These are phyloP conservation scores for Colletotrichum godetiae DNA, from an alignment of 2,329 filamentous ascomycete genomes.

Conservation along the genomic window DNA sequence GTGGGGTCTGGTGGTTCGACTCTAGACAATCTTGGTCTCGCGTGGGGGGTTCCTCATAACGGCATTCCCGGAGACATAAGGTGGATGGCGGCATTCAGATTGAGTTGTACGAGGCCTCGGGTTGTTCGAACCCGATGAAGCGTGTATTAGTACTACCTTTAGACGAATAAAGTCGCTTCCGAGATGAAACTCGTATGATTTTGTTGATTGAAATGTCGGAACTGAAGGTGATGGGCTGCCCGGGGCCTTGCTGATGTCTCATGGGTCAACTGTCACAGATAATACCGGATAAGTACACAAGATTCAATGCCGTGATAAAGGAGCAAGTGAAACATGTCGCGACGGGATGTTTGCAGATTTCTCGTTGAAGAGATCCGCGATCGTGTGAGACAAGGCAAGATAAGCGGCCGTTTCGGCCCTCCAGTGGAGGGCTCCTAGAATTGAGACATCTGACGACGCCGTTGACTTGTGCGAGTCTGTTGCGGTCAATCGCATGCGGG, in stretches of 20 bases:
- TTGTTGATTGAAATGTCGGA: background rate
- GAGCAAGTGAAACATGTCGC: too few species aligned
- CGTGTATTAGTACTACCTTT: slow-evolving; percentile 26
- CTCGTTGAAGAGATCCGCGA: too few species aligned
- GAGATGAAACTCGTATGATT: background rate
- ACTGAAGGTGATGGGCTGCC: background rate
- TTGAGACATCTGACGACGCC: too few species aligned
- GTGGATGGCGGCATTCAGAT: slow-evolving; percentile 3
- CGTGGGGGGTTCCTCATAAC: background rate
- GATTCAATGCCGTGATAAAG: too few species aligned
- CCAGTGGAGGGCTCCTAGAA: too few species aligned
- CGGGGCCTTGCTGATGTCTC: background rate
- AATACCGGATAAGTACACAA: too few species aligned
- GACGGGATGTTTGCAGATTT: too few species aligned
- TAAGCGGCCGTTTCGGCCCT: too few species aligned
- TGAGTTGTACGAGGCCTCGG: slow-evolving; percentile 7
- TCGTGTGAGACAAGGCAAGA: too few species aligned
- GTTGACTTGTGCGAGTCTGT: too few species aligned
- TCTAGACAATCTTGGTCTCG: slow-evolving; percentile 11
- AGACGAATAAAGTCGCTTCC: slow-evolving; percentile 13
- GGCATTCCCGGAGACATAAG: background rate
- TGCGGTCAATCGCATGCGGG: too few species aligned
- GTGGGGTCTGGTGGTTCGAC: background rate
- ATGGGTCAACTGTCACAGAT: background rate
- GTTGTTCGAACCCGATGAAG: background rate